Base-by-base conservation (phyloP, 208 protist species). In the Zelonia costaricensis region DNA sequence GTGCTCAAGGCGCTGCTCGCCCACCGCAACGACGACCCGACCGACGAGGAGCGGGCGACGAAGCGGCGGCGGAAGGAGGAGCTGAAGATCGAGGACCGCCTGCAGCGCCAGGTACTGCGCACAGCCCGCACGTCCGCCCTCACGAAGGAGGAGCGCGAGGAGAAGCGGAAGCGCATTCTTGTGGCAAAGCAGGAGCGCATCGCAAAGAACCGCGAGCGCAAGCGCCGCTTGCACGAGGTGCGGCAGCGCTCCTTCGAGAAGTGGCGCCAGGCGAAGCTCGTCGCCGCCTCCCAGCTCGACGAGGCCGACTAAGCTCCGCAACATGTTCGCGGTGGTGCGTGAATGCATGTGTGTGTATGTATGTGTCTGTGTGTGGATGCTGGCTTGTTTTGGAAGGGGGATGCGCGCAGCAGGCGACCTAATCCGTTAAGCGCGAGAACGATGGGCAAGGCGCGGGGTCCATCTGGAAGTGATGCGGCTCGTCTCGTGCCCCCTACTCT, bases 111-210 rank as follows among this genome's bases (percentile, higher is more conserved):
- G 65, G 68, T 82, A 28, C 62, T 95, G 51, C 84, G 84, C 35
- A 68, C 52, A 18, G 52, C 62, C 40, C 47, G 30, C 54, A 74
- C 18, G 35, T 77, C 67, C 42, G 39, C 62, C 1, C 84, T 95
- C 16, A 91, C 86, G 15, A 91, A 93, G 58, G 90, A 93, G 67
- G 90, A 95, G 60, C 76, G 76, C 10, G 82, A 93, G 52, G 84
- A 91, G 68, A 88, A 86, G 63, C 81, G 90, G 22, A 85, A 86
- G 67, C 70, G 60, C 51, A 84, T 93, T 22, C 68, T 91, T 64
- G 58, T 83, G 42, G 90, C 90, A 18, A 95, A 95, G 69, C 86
- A 95, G 62, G 80, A 91, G 47, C 86, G 90, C 54, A 93, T 95
- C 62, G 84, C 82, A 33, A 89, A 90, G 70, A 95, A 95, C 63